These are phyloP conservation scores for Yamadazyma endophytica DNA, from an alignment of 805 yeast species.

Conservation along the genomic window DNA sequence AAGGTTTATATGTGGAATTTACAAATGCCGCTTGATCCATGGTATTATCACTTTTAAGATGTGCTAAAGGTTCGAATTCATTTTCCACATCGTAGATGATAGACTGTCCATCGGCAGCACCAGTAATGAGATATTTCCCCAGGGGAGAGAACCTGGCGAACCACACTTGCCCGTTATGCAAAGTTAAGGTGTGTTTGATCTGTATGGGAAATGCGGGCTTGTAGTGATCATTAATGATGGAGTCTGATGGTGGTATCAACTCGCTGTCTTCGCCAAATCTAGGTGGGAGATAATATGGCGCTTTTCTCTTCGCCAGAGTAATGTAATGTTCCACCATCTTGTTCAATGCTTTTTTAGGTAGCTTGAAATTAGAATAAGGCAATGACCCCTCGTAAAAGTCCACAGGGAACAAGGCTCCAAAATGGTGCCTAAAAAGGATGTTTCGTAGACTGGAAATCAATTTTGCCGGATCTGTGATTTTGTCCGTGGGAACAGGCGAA, in stretches of 20 bases:
- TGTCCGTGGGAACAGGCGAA: conserved; percentile 2
- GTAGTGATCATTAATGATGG: conserved; percentile 11
- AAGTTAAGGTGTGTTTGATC: conserved; percentile 40
- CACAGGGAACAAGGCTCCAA: conserved; percentile 6
- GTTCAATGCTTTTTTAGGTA: conserved; percentile 19
- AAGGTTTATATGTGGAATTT: conserved; percentile 20
- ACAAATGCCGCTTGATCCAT: conserved; percentile 25
- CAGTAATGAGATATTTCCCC: conserved; percentile 74
- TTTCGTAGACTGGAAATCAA: conserved; percentile 7
- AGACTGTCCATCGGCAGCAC: conserved; percentile 64
- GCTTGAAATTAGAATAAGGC: conserved; percentile 10
- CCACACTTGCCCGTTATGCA: conserved; percentile 81
- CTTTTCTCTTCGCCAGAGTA: conserved; percentile 8
- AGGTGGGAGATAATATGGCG: conserved; percentile 27
- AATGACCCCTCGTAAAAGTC: conserved; percentile 13
- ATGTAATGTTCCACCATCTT: conserved; percentile 17
- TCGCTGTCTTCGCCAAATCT: conserved; percentile 11
- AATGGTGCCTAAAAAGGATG: conserved; percentile 5
- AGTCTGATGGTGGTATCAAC: conserved; percentile 12
- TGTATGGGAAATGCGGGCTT: conserved; percentile 43
- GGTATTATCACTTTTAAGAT: conserved; percentile 23
- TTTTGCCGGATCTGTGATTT: conserved; percentile 6
- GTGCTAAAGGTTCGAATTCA: conserved; percentile 26
- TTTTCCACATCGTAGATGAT: conserved; percentile 62
- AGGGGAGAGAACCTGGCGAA: conserved; percentile 69